Evolutionary conservation across 495 filamentous ascomycete genomes (phyloP).

Genomic region (Penicillium bialowiezense): DNA sequence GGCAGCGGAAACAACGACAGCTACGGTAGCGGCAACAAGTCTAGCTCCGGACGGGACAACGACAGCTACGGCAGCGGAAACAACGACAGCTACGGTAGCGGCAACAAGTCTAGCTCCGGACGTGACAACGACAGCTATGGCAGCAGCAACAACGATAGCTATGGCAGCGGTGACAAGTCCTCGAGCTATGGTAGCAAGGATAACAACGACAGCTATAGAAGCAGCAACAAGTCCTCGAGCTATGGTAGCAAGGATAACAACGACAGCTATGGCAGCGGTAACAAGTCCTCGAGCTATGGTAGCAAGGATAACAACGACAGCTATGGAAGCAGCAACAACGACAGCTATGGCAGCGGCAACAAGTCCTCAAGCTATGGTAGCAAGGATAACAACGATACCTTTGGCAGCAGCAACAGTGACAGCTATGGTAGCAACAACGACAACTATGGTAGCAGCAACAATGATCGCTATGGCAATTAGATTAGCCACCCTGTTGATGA

Average conservation of each 20-base stretch:
- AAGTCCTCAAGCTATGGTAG: neutral
- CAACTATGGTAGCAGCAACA: neutral
- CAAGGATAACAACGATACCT: neutral
- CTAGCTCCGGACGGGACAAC: neutral
- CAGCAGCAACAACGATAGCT: neutral
- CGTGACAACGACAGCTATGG: neutral
- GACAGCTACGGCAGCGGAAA: slow-evolving; percentile 1
- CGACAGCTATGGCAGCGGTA: neutral
- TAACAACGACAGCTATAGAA: neutral
- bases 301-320: neutral
- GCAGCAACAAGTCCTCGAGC: neutral
- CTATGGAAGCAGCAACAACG: neutral
- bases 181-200: neutral
- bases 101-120: neutral
- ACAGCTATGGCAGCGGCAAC: neutral
- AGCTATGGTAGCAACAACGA: neutral
- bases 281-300: neutral
- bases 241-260: neutral
- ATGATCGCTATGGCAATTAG: neutral
- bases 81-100: neutral
- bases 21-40: neutral
- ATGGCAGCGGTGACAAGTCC: neutral
- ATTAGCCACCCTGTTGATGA: no score
- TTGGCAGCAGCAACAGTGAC: neutral
- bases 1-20: neutral